A percentile compares a stretch with the other conserved stretches of the same genome.
These are phyloP conservation scores for Ganoderma sinense DNA, from an alignment of 1,284 basidiomycete genomes.

Conservation along the genomic window DNA sequence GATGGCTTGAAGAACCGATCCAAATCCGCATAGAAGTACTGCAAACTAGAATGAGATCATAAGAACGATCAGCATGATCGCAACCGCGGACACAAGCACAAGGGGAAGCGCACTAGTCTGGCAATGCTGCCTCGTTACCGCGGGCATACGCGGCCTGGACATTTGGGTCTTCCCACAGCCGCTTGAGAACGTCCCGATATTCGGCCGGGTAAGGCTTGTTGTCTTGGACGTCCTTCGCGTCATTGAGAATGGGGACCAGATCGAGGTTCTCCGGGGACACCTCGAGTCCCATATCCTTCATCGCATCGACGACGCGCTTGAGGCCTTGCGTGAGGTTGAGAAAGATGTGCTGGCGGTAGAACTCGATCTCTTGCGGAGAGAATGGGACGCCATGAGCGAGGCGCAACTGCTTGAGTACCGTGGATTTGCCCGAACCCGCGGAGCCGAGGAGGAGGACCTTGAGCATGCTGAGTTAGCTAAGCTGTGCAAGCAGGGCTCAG, in stretches of 20 bases:
- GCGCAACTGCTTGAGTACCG: slow-evolving; percentile 93
- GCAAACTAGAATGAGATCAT: slow-evolving; percentile 50
- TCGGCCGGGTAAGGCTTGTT: slow-evolving; percentile 78
- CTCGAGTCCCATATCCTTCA: slow-evolving; percentile 87
- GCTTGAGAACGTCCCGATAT: slow-evolving; percentile 73
- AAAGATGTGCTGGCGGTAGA: slow-evolving; percentile 88
- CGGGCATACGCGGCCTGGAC: slow-evolving; percentile 78
- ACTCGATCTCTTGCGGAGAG: slow-evolving; percentile 78
- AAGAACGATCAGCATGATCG: slow-evolving; percentile 19
- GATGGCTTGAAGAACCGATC: slow-evolving; percentile 77
- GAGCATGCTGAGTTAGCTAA: neutral
- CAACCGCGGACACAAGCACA: neutral
- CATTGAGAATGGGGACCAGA: slow-evolving; percentile 68
- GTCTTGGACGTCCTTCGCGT: slow-evolving; percentile 77
- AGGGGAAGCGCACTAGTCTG: slow-evolving; percentile 75
- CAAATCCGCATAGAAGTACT: slow-evolving; percentile 81
- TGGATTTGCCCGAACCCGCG: slow-evolving; percentile 94
- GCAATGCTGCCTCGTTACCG: slow-evolving; percentile 88
- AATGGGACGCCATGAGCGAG: slow-evolving; percentile 86
- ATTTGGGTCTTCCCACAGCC: slow-evolving; percentile 81
- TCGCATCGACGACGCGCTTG: slow-evolving; percentile 83
- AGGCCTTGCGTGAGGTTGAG: slow-evolving; percentile 90
- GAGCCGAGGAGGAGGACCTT: slow-evolving; percentile 89
- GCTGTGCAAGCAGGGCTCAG: slow-evolving; percentile 11
- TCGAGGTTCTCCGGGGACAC: slow-evolving; percentile 66